These are phyloP conservation scores for Poa pratensis DNA, from an alignment of 176 grass and related monocot species.

Conservation along the genomic window DNA sequence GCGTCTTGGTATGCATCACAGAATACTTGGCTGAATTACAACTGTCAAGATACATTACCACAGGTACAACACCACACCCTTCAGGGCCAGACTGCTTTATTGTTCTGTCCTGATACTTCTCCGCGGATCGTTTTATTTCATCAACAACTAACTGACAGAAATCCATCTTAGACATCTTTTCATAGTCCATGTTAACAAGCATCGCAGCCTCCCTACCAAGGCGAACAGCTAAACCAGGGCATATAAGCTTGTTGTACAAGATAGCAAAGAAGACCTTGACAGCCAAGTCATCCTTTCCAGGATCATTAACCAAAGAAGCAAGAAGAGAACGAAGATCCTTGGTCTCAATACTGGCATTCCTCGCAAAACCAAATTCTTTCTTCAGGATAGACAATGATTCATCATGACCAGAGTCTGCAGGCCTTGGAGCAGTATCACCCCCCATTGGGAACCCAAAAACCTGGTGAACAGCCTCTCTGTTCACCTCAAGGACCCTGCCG, in stretches of 20 bases:
- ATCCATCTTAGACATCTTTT: background rate
- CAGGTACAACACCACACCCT: background rate
- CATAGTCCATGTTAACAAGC: background rate
- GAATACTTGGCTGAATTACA: background rate
- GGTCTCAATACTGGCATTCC: background rate
- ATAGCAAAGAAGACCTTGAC: background rate
- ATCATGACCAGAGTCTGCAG: background rate
- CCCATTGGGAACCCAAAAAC: background rate
- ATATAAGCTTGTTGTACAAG: background rate
- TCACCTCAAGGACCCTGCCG: background rate
- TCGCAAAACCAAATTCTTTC: background rate
- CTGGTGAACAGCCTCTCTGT: background rate
- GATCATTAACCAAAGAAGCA: background rate
- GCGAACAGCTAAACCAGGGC: background rate
- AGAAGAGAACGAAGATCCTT: background rate
- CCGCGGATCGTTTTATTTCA: background rate
- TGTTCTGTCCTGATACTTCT: background rate
- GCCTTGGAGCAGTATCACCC: background rate
- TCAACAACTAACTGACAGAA: background rate
- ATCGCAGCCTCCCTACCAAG: background rate
- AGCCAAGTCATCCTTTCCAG: background rate
- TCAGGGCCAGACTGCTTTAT: background rate
- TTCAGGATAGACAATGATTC: background rate
- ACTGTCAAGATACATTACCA: background rate
- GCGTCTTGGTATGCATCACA: background rate